Evolutionary conservation across 2,329 filamentous ascomycete species (phyloP), one percentile per base, ranked within the genome.

Genomic region (Fusarium succisae): DNA sequence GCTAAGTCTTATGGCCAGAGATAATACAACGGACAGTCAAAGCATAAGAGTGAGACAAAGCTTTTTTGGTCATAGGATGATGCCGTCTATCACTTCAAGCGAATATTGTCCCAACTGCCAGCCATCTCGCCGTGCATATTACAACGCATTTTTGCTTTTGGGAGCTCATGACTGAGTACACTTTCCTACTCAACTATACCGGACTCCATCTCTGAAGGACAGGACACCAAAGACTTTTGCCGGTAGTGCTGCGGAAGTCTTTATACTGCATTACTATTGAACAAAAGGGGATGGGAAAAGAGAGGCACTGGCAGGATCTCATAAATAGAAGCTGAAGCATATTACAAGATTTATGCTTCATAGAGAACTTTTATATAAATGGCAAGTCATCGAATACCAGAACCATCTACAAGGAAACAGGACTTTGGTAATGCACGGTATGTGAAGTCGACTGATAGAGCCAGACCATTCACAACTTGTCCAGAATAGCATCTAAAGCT

Each of bases 401-500:
- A n/a, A 15, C 14, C 3, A n/a, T 1, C 9, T 11, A 7, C 22
- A 15, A n/a, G 9, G 1, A 10, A n/a, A 43, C 14, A n/a, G 4
- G 22, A 41, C 14, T 11, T 13, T 17, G 22, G 14, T 43, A 15
- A 8, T 43, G 8, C 22, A n/a, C 2, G 14, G 14, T 11, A 43
- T 5, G 39, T n/a, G 3, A 43, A 15, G 8, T n/a, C 39, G 6
- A 24, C 6, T 7, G 18, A 18, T 1, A 18, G 12, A 17, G 12
- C 24, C 12, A 20, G n/a, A 12, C 10, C 22, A n/a, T 43, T n/a
- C 14, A n/a, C 22, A 43, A 1, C 14, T 4, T 15, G 9, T 41
- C 13, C 0, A n/a, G 8, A 15, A 43, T 43, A n/a, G 1, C 14
- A 10, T 22, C 9, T 0, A 5, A n/a, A n/a, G 0, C 6, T 15